Percentiles rank a stretch among this genome's conserved stretches.
Evolutionary conservation across 768 basidiomycete species (phyloP).

Genomic region (Russula brevipes): DNA sequence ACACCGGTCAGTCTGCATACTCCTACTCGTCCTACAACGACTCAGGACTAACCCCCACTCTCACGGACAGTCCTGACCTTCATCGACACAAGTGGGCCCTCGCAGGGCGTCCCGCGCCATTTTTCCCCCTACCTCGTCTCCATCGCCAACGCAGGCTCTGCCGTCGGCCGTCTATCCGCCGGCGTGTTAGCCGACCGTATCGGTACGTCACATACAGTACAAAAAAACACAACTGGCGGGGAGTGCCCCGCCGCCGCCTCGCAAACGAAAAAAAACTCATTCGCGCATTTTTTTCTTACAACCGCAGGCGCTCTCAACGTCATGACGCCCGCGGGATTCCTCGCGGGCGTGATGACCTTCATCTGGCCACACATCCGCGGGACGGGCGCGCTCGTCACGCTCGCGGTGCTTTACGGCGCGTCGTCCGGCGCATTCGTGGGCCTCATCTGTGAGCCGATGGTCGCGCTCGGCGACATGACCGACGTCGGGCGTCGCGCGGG

Average conservation of each 20-base stretch:
- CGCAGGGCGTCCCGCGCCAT: conserved; percentile 42
- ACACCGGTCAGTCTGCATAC: conserved; percentile 33
- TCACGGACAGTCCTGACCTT: conserved; percentile 54
- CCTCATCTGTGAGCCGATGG: conserved; percentile 50
- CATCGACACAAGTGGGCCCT: conserved; percentile 52
- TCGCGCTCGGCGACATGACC: conserved; percentile 52
- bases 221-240: no score
- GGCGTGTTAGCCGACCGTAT: conserved; percentile 52
- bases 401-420: conserved; percentile 62
- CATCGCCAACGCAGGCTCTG: conserved; percentile 61
- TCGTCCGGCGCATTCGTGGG: conserved; percentile 59
- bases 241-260: no score
- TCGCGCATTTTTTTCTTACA: no score
- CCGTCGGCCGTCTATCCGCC: conserved; percentile 52
- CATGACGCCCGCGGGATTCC: conserved; percentile 56
- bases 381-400: conserved; percentile 42
- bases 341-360: conserved; percentile 56
- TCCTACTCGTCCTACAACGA: background rate
- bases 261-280: no score
- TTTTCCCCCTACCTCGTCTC: conserved; percentile 63
- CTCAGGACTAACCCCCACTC: background rate
- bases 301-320: conserved; percentile 57
- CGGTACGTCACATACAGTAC: conserved; percentile 34
- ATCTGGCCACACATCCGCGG: conserved; percentile 62
- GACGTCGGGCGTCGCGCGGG: conserved; percentile 65